Evolutionary conservation across 306 rosid species (phyloP).

Genomic region (Vachellia pachyceras): DNA sequence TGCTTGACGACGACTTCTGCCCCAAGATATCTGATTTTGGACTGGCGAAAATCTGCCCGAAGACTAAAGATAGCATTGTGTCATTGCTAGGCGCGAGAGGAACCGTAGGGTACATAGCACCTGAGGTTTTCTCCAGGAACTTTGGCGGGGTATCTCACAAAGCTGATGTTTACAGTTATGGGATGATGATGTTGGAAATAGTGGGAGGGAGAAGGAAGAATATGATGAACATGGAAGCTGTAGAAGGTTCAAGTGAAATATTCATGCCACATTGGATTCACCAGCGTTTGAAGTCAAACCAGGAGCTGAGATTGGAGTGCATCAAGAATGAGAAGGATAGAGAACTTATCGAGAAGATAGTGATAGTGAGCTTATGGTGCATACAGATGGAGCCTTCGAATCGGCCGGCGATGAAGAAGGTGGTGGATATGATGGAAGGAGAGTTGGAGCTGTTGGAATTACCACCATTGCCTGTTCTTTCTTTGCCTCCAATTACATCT

Average conservation of each 20-base stretch:
- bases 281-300: conserved; percentile 7
- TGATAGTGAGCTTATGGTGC: conserved; percentile 30
- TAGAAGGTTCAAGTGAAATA: conserved; percentile 18
- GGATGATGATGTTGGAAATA: conserved; percentile 40
- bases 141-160: conserved; percentile 42
- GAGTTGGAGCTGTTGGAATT: background rate
- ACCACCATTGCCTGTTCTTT: background rate
- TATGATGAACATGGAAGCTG: background rate
- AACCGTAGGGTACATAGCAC: conserved; percentile 42
- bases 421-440: conserved; percentile 34
- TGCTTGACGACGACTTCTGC: conserved; percentile 6
- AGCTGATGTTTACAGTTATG: conserved; percentile 40
- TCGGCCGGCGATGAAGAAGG: conserved; percentile 29
- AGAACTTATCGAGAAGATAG: conserved; percentile 18
- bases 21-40: conserved; percentile 45
- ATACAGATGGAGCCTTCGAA: conserved; percentile 28
- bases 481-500: background rate
- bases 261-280: conserved; percentile 43
- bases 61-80: conserved; percentile 20
- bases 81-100: conserved; percentile 37
- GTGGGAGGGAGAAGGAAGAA: conserved; percentile 37
- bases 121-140: conserved; percentile 25
- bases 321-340: conserved; percentile 15
- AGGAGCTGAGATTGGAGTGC: conserved; percentile 8
- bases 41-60: conserved; percentile 34